phyloP scores from a whole-genome alignment of 1,284 basidiomycete genomes.

The Cerrena zonata region DNA sequence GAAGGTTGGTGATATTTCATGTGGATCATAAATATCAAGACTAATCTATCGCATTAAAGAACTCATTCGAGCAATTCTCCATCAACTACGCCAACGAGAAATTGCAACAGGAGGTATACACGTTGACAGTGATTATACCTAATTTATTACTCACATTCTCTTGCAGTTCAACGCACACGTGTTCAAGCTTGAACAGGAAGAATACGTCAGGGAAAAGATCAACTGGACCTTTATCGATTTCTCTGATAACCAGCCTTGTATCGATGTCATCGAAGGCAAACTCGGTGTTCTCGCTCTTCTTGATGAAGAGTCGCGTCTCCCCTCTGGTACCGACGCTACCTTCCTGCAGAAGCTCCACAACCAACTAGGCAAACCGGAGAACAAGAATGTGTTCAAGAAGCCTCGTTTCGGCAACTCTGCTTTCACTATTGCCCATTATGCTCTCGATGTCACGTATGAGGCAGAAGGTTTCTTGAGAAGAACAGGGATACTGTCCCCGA shows the following conservation, averaged over 20 bases:
- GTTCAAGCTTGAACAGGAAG: constrained; percentile 98
- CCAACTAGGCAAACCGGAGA: constrained; percentile 81
- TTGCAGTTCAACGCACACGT: constrained; percentile 92
- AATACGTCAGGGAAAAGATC: constrained; percentile 97
- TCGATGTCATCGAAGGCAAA: constrained; percentile 96
- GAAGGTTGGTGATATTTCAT: constrained; percentile 50
- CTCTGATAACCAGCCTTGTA: constrained; percentile 97
- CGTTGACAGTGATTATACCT: neutral
- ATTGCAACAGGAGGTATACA: constrained; percentile 81
- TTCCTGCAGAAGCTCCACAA: constrained; percentile 91
- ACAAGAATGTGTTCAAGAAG: constrained; percentile 92
- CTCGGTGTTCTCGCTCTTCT: constrained; percentile 91
- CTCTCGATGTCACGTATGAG: constrained; percentile 96
- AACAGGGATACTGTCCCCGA: constrained; percentile 98
- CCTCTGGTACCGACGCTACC: constrained; percentile 87
- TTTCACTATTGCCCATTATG: constrained; percentile 98
- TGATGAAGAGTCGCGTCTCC: constrained; percentile 96
- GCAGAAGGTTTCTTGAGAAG: constrained; percentile 98
- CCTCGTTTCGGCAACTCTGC: constrained; percentile 94
- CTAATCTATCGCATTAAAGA: constrained; percentile 38
- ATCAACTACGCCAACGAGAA: constrained; percentile 99
- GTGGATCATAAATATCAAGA: neutral
- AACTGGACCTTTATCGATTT: constrained; percentile 99
- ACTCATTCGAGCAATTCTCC: constrained; percentile 99
- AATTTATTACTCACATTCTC: constrained; percentile 7